Evolutionary conservation across 2,329 filamentous ascomycete genomes (phyloP), one percentile per base, ranked within the genome.

Genomic region (Cladosporium oxysporum): DNA sequence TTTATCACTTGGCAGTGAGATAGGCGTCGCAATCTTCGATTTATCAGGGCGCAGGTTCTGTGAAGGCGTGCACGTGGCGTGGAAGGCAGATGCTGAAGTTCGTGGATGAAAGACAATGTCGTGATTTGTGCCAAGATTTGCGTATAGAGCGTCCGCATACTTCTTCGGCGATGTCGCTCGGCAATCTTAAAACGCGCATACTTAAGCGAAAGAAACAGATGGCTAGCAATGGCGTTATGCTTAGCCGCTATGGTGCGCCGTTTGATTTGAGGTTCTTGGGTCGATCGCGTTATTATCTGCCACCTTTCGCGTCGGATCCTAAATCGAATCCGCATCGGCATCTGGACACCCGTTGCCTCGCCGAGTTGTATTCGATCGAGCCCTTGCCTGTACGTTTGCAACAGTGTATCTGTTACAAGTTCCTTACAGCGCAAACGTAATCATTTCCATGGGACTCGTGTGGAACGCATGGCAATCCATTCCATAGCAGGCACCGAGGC

Each of bases 111-210:
- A 14, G n/a, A 28, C n/a, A 11, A 61, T 61, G 58, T 49, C 41
- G 58, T 61, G 58, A 61, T 61, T 61, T 50, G 28, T 50, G 58
- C 58, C 58, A 61, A 61, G 58, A 49, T 23, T 61, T 49, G 41
- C 58, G 58, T 61, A 23, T 60, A 57, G 12, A 8, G 16, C 31
- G 16, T 33, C 29, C 29, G 28, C 53, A 37, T 33, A 29, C 23
- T 6, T 10, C 16, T 53, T 53, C 28, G 49, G 49, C 28, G 49
- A 26, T 26, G 49, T 26, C 23, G 23, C 23, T 53, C 49, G 26
- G 26, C 49, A 29, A 53, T 53, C 49, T 53, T 12, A 28, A 29
- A 53, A 29, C 23, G 49, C 23, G 28, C 49, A 28, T 21, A 47
- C 5, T 47, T 12, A 47, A 47, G n/a, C 41, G 21, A 47, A 47